Conservation (phyloP, 1,284 basidiomycete genomes). For the Schizopora paradoxa region DNA sequence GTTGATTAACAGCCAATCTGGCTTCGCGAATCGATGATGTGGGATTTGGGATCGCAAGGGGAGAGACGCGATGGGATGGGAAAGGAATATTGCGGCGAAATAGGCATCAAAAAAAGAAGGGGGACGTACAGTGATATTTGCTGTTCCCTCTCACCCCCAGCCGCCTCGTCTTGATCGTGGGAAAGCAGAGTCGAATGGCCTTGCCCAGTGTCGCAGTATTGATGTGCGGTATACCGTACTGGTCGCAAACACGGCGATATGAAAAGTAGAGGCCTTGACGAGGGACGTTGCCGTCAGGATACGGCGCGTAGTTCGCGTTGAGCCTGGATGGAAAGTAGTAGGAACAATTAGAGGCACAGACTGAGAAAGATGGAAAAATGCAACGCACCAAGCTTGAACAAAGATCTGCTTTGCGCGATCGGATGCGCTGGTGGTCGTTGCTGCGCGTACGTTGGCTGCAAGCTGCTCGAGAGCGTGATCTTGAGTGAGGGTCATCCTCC, state of each 20-base stretch:
- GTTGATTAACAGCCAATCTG: no score
- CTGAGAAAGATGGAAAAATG: constrained; percentile 11
- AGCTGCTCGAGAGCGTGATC: constrained; percentile 80
- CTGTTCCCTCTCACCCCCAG: constrained; percentile 88
- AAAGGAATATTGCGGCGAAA: not conserved
- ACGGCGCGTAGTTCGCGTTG: constrained; percentile 82
- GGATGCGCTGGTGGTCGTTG: constrained; percentile 82
- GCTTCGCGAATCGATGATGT: no score
- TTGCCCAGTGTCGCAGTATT: constrained; percentile 93
- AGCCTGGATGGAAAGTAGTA: constrained; percentile 45
- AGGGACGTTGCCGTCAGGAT: constrained; percentile 84
- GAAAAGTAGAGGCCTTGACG: constrained; percentile 88
- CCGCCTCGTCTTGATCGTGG: constrained; percentile 88
- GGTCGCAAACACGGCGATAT: constrained; percentile 84
- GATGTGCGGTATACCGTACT: constrained; percentile 86
- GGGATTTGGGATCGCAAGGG: constrained; percentile 20
- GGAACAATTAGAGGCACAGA: constrained; percentile 1
- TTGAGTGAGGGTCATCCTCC: constrained; percentile 64
- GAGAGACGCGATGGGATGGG: constrained; percentile 18
- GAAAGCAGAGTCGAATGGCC: constrained; percentile 87
- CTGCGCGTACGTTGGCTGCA: constrained; percentile 78
- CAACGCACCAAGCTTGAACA: constrained; percentile 76
- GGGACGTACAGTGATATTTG: constrained; percentile 85
- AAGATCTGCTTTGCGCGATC: constrained; percentile 87
- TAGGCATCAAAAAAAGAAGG: no score